Base-by-base conservation (phyloP, 2,329 filamentous ascomycete genomes). In the Rhynchosporium secalis region DNA sequence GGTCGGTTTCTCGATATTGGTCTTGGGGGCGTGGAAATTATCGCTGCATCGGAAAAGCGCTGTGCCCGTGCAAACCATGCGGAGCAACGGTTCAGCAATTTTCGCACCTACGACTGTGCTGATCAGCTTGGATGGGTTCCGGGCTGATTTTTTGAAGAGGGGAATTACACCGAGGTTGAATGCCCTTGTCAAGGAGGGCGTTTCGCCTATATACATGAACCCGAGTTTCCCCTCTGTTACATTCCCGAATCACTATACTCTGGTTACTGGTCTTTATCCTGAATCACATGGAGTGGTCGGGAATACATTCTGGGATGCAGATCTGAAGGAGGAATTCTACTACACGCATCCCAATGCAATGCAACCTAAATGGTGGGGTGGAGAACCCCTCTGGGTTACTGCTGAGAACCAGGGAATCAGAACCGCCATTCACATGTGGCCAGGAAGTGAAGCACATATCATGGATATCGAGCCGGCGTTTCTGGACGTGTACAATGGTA, bases 381-480 rank as follows among this genome's bases (percentile, higher is more conserved):
- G 92, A 3, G 92, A 98, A 74, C 95, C 95, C 0, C 81, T 99
- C 36, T 99, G 95, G 95, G 88, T 89, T 31, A 96, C 94, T 1
- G 94, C 94, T 4, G 95, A 98, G 78, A 85, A 84, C 62, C 89
- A 92, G 69, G 89, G 89, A 5, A 80, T 96, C 38, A 84, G 85
- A 61, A 86, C 88, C 36, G 95, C 92, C 0, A 86, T 99, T 31
- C 95, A 99, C 75, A 99, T 99, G 95, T 99, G 95, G 95, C 95
- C 95, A 1, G 95, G 95, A 2, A 96, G 91, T 48, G 95, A 99
- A 77, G 93, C 93, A 5, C 88, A 92, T 74, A 89, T 96, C 64
- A 81, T 86, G 12, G 80, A 82, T n/a, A 79, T 87, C 20, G 87
- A 93, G 66, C 91, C 93, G 2, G 87, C 86, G 9, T 91, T 91